phyloP scores from a whole-genome alignment of 129 eudicot genomes.

The Dittrichia graveolens region DNA sequence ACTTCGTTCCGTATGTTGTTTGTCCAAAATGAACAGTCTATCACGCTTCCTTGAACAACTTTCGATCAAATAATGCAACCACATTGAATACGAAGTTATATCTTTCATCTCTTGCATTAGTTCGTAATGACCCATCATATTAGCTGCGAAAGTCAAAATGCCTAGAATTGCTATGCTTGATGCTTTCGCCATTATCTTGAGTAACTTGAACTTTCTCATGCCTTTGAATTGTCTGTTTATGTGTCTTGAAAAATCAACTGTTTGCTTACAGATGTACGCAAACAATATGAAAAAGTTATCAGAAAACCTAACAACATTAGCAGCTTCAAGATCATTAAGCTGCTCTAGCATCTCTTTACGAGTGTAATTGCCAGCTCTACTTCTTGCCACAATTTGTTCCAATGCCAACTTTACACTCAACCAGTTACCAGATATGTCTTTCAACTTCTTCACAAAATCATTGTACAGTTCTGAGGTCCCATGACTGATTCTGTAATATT shows the following conservation, averaged over 20 bases:
- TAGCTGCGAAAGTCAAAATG: background rate
- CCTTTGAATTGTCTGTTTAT: background rate
- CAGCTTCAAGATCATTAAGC: conserved; percentile 27
- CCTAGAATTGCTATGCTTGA: background rate
- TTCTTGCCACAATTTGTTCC: conserved; percentile 20
- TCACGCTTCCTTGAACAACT: background rate
- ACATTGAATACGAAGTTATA: background rate
- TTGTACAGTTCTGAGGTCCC: conserved; percentile 16
- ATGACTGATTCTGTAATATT: conserved; percentile 21
- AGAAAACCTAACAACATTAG: conserved; percentile 5
- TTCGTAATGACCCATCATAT: background rate
- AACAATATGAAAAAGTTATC: background rate
- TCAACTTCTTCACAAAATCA: conserved; percentile 22
- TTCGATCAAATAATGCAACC: background rate
- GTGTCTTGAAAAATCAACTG: conserved; percentile 6
- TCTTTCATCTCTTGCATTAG: background rate
- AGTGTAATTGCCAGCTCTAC: conserved; percentile 16
- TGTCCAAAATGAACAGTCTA: background rate
- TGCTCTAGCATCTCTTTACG: conserved; percentile 23
- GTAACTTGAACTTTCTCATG: background rate
- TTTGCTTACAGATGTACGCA: background rate
- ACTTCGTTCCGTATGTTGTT: background rate
- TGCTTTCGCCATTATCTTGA: conserved; percentile 5
- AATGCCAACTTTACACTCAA: conserved; percentile 15
- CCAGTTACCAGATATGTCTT: conserved; percentile 19